Percentiles rank a stretch among this genome's conserved stretches.
phyloP scores from a whole-genome alignment of 75 land plant genomes.

The Picea glauca region DNA sequence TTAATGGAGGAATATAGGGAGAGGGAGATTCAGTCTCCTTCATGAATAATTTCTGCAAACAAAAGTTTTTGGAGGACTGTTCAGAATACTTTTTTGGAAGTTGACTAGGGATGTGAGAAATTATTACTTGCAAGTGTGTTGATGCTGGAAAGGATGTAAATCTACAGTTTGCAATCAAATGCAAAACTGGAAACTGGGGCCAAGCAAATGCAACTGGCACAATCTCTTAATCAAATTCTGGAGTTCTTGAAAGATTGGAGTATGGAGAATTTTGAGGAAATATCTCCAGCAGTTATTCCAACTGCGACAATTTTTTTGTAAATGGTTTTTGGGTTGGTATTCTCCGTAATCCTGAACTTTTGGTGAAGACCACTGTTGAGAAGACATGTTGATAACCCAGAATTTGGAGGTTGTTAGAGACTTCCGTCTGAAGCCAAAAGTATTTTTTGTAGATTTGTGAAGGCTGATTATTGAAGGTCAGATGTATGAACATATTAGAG shows the following conservation, averaged over 20 bases:
- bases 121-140: slow-evolving; percentile 53
- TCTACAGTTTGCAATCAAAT: slow-evolving; percentile 95
- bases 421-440: too few relatives aligned
- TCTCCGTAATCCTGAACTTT: slow-evolving; percentile 93
- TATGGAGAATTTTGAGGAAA: slow-evolving; percentile 99
- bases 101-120: too few relatives aligned
- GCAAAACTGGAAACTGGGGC: slow-evolving; percentile 99
- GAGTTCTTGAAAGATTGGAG: slow-evolving; percentile 99
- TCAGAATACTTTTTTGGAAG: too few relatives aligned
- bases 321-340: slow-evolving; percentile 99
- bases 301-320: slow-evolving; percentile 97
- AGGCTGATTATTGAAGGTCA: too few relatives aligned
- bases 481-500: too few relatives aligned
- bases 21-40: too few relatives aligned
- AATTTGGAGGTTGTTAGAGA: too few relatives aligned
- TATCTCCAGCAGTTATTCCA: slow-evolving; percentile 98
- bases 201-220: slow-evolving; percentile 99
- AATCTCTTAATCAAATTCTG: slow-evolving; percentile 91
- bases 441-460: too few relatives aligned
- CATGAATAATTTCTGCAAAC: too few relatives aligned
- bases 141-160: slow-evolving; percentile 99
- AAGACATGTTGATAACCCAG: slow-evolving; percentile 29
- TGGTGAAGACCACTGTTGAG: slow-evolving; percentile 90
- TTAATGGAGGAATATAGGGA: too few relatives aligned
- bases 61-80: too few relatives aligned